Evolutionary conservation across 352 stramenopile genomes (phyloP).

Genomic region (Peronosclerospora sorghi): DNA sequence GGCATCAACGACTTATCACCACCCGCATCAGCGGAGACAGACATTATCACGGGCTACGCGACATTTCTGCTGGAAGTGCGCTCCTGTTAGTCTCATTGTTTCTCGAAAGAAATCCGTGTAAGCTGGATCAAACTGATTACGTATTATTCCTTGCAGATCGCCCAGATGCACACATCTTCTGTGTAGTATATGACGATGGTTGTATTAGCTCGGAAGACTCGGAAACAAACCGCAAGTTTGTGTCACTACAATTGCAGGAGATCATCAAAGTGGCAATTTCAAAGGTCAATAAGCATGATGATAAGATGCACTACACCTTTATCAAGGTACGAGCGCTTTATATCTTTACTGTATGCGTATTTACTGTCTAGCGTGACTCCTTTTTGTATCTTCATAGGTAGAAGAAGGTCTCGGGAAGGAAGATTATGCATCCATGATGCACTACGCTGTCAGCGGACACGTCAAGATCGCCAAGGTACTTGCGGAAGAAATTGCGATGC

Average conservation of each 20-base stretch:
- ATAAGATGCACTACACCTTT: conserved; percentile 74
- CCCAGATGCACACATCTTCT: conserved; percentile 76
- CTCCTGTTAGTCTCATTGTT: conserved; percentile 34
- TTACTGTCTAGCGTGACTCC: neutral
- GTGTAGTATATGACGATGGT: conserved; percentile 74
- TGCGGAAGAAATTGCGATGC: conserved; percentile 57
- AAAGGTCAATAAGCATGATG: conserved; percentile 62
- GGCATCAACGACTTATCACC: conserved; percentile 79
- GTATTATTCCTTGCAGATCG: conserved; percentile 30
- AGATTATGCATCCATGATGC: conserved; percentile 73
- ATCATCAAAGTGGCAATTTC: conserved; percentile 81
- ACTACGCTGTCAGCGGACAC: conserved; percentile 76
- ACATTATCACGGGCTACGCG: conserved; percentile 72
- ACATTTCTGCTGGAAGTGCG: conserved; percentile 66
- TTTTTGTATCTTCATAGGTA: conserved; percentile 23
- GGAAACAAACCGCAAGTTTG: conserved; percentile 59
- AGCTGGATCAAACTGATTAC: neutral
- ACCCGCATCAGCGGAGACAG: conserved; percentile 69
- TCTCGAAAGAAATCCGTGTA: neutral
- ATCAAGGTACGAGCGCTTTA: conserved; percentile 37
- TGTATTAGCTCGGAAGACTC: conserved; percentile 74
- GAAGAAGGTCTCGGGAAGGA: conserved; percentile 45
- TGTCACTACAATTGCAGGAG: conserved; percentile 74
- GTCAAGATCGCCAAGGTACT: conserved; percentile 71
- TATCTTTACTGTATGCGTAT: neutral